Conservation (phyloP, 306 rosid species). For the Pterocarpus macrocarpus region DNA sequence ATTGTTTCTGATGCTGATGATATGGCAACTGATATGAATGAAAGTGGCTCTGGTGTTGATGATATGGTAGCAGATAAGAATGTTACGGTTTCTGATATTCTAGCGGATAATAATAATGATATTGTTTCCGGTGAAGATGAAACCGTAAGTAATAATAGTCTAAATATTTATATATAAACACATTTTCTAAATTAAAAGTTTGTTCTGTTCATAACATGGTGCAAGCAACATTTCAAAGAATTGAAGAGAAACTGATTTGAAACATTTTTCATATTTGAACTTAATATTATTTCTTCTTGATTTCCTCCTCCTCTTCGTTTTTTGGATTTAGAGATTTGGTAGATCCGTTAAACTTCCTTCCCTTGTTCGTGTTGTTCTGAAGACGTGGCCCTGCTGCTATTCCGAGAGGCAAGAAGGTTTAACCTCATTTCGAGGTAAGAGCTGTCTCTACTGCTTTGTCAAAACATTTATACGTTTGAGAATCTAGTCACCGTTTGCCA, state of each 20-base stretch:
- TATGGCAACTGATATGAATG: background rate
- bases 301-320: background rate
- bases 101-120: background rate
- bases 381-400: background rate
- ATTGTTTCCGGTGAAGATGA: background rate
- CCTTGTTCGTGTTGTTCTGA: conserved; percentile 3
- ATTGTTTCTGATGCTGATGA: background rate
- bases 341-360: conserved; percentile 23
- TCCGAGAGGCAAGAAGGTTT: background rate
- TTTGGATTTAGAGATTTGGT: background rate
- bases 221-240: background rate
- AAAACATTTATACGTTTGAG: background rate
- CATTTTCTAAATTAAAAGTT: background rate
- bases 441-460: background rate
- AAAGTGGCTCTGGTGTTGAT: background rate
- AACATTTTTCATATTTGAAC: background rate
- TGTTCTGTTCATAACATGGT: background rate
- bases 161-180: background rate
- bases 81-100: background rate
- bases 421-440: background rate
- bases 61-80: background rate
- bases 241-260: background rate
- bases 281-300: background rate
- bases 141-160: background rate
- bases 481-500: background rate